Base-by-base conservation (phyloP, 495 filamentous ascomycete species). In the Lophiostoma macrostomum region DNA sequence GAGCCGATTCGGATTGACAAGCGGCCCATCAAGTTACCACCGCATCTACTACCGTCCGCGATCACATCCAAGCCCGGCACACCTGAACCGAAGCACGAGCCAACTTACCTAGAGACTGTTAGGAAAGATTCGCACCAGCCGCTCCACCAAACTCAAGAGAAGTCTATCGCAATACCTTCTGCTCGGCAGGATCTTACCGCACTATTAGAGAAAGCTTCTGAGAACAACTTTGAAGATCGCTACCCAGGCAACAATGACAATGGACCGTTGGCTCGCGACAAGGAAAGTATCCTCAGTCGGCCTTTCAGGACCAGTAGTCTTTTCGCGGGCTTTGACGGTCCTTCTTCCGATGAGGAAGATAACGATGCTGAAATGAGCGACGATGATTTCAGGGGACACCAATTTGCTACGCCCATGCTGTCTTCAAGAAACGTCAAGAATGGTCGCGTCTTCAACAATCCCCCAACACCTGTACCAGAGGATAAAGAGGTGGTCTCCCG, bases 161-260 rank as follows among this genome's bases (percentile, higher is more conserved):
- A 52, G 31, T 2, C 19, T 13, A 38, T 29, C 16, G 19, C 49
- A 16, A 32, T 32, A 22, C 38, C 56, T 7, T 38, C 50, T 3
- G 50, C 49, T 22, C 49, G 50, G 13, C 49, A 58, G 24, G 50
- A 51, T 25, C 42, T 63, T 7, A 47, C 37, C 5, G 2, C 37
- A 18, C 19, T 58, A 27, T 34, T 58, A 2, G 43, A 53, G 32
- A 55, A 46, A 22, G 45, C 43, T 22, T 31, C 45, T 4, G 50
- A 54, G 16, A 43, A 46, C 5, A 54, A 79, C 25, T 77, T 76
- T 4, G 71, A 77, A 28, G 81, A 91, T 58, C 76, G 78, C 5
- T 91, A 91, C 64, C 84, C 86, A 3, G 89, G 87, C 0, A 90
- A 88, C 55, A 90, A 90, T 61, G 87, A 91, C 61, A 85, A 90